Conservation (phyloP, 164 flowering plant species). For the Berberis thunbergii region DNA sequence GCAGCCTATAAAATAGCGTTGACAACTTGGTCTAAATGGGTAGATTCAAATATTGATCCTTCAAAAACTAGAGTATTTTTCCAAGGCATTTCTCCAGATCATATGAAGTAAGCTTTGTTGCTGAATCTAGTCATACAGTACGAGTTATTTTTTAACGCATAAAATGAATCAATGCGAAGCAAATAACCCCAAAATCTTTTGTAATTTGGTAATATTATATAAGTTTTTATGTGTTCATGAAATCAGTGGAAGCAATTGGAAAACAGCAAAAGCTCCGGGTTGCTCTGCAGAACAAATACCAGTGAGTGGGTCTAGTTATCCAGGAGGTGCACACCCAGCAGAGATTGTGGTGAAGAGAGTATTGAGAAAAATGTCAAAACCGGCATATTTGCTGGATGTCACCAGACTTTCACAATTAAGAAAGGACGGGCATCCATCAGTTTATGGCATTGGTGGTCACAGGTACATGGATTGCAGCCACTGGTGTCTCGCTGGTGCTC, state of each 20-base stretch:
- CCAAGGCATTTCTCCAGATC: slow-evolving; percentile 69
- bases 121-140: too few species aligned
- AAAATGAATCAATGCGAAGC: neutral
- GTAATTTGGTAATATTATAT: too few species aligned
- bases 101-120: slow-evolving; percentile 48
- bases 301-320: slow-evolving; percentile 17
- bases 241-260: slow-evolving; percentile 5
- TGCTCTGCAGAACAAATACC: slow-evolving; percentile 24
- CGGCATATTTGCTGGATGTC: slow-evolving; percentile 27
- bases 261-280: slow-evolving; percentile 8
- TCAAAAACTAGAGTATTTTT: slow-evolving; percentile 61
- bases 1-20: slow-evolving; percentile 61
- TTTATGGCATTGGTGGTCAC: slow-evolving; percentile 21
- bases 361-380: slow-evolving; percentile 13
- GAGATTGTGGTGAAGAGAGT: neutral
- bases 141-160: too few species aligned
- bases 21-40: slow-evolving; percentile 82
- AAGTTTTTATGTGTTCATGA: too few species aligned
- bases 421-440: slow-evolving; percentile 35
- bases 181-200: neutral
- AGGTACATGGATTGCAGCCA: slow-evolving; percentile 30
- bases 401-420: slow-evolving; percentile 31
- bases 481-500: slow-evolving; percentile 53
- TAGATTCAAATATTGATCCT: slow-evolving; percentile 48
- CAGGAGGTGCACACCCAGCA: slow-evolving; percentile 23